phyloP scores from a whole-genome alignment of 768 basidiomycete species.

The Xerocomellus intermedius region DNA sequence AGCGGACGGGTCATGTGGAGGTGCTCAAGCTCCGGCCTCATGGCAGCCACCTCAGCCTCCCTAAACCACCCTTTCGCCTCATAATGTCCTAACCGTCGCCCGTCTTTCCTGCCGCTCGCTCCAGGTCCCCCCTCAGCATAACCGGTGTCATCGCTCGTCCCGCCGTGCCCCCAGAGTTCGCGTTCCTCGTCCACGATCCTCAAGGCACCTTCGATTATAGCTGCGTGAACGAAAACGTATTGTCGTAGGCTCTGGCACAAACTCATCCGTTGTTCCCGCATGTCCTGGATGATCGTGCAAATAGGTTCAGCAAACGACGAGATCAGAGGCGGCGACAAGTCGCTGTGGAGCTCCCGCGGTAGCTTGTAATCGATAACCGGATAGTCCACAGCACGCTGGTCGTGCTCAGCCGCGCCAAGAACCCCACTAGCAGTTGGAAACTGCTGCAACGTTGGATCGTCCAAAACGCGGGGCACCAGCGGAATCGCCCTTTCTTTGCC shows the following conservation, averaged over 20 bases:
- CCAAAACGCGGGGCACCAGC: background rate
- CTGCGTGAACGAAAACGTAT: slow-evolving; percentile 91
- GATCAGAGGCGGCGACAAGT: slow-evolving; percentile 54
- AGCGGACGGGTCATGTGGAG: slow-evolving; percentile 8
- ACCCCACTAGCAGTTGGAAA: background rate
- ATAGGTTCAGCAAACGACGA: slow-evolving; percentile 75
- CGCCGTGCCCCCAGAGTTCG: slow-evolving; percentile 33
- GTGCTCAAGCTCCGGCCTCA: background rate
- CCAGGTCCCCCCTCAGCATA: slow-evolving; percentile 11
- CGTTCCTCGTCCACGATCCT: slow-evolving; percentile 74
- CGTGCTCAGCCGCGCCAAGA: slow-evolving; percentile 5
- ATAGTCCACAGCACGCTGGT: slow-evolving; percentile 9
- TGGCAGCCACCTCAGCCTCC: background rate
- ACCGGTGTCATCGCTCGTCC: slow-evolving; percentile 22
- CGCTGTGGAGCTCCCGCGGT: slow-evolving; percentile 58
- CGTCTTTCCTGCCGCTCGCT: slow-evolving; percentile 5
- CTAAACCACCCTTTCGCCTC: slow-evolving; percentile 10
- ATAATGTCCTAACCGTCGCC: slow-evolving; percentile 19
- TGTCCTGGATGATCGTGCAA: slow-evolving; percentile 81
- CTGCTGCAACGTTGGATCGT: background rate
- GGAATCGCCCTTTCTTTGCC: background rate
- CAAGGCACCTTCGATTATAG: slow-evolving; percentile 77
- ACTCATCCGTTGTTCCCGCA: slow-evolving; percentile 96
- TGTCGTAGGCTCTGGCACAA: slow-evolving; percentile 92
- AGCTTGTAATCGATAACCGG: slow-evolving; percentile 53